Evolutionary conservation across 2,329 filamentous ascomycete species (phyloP).

Genomic region (Xylaria hypoxylon): DNA sequence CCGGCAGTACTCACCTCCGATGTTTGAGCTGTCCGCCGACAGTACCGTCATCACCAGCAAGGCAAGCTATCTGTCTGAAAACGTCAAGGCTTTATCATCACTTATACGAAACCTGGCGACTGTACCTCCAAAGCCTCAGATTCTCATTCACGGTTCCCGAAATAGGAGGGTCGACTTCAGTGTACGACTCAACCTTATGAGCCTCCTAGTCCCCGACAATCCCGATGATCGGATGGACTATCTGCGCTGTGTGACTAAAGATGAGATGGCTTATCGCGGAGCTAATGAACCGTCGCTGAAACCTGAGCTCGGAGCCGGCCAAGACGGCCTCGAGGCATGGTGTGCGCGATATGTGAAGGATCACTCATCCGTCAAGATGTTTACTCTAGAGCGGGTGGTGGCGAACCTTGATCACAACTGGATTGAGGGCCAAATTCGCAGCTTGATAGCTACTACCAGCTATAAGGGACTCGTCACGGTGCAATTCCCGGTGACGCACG

Average conservation of each 20-base stretch:
- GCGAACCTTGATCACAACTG: conserved; percentile 67
- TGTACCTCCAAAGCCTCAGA: conserved; percentile 66
- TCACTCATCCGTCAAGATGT: conserved; percentile 58
- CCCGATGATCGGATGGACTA: conserved; percentile 62
- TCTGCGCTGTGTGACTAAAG: conserved; percentile 61
- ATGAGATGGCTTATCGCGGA: conserved; percentile 64
- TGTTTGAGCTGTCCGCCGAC: conserved; percentile 64
- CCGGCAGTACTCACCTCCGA: conserved; percentile 63
- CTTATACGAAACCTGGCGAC: conserved; percentile 62
- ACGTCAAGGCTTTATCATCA: conserved; percentile 58
- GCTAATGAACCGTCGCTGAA: conserved; percentile 56
- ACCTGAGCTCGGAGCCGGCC: conserved; percentile 57
- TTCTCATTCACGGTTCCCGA: conserved; percentile 62
- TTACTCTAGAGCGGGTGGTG: conserved; percentile 64
- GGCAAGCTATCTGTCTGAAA: conserved; percentile 61
- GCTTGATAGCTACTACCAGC: conserved; percentile 60
- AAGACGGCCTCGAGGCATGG: conserved; percentile 62
- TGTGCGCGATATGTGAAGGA: conserved; percentile 62
- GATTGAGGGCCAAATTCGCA: conserved; percentile 66
- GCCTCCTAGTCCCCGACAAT: conserved; percentile 62
- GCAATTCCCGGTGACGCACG: conserved; percentile 41
- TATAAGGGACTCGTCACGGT: conserved; percentile 59
- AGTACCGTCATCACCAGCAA: conserved; percentile 60
- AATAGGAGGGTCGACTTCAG: conserved; percentile 62
- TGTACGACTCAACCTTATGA: conserved; percentile 66